Conservation (phyloP, 805 yeast species). For the Wickerhamiella cacticola region DNA sequence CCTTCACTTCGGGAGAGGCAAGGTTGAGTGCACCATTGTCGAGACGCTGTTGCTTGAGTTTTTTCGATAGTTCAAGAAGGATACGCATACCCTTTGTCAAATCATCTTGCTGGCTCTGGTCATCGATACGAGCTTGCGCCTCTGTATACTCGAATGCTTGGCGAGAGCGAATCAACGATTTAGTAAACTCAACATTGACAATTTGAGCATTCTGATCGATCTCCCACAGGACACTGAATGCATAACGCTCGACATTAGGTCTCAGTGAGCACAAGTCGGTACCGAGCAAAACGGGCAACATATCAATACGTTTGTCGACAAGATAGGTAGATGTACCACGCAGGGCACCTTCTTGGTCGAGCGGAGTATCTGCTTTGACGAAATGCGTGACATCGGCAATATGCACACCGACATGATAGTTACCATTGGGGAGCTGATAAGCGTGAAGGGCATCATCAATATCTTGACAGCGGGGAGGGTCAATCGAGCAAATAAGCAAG, state of each 20-base stretch:
- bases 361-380: slow-evolving; percentile 81
- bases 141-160: slow-evolving; percentile 91
- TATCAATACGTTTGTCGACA: slow-evolving; percentile 96
- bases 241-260: slow-evolving; percentile 91
- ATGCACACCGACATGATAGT: slow-evolving; percentile 95
- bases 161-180: slow-evolving; percentile 79
- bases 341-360: slow-evolving; percentile 92
- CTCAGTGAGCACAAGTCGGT: slow-evolving; percentile 90
- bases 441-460: slow-evolving; percentile 98
- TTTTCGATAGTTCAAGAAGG: slow-evolving; percentile 64
- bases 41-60: slow-evolving; percentile 70
- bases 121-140: slow-evolving; percentile 89
- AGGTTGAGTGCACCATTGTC: slow-evolving; percentile 93
- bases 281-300: slow-evolving; percentile 91
- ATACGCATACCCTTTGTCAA: slow-evolving; percentile 83
- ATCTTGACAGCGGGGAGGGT: slow-evolving; percentile 97
- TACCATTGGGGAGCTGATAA: slow-evolving; percentile 69
- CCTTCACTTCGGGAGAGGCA: slow-evolving; percentile 97
- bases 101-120: slow-evolving; percentile 59
- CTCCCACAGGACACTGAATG: slow-evolving; percentile 95
- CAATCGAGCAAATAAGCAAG: slow-evolving; percentile 83
- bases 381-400: slow-evolving; percentile 98
- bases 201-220: slow-evolving; percentile 77
- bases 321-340: slow-evolving; percentile 95
- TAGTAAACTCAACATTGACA: slow-evolving; percentile 63